phyloP scores from a whole-genome alignment of 345 rosid species.

The Populus davidiana region DNA sequence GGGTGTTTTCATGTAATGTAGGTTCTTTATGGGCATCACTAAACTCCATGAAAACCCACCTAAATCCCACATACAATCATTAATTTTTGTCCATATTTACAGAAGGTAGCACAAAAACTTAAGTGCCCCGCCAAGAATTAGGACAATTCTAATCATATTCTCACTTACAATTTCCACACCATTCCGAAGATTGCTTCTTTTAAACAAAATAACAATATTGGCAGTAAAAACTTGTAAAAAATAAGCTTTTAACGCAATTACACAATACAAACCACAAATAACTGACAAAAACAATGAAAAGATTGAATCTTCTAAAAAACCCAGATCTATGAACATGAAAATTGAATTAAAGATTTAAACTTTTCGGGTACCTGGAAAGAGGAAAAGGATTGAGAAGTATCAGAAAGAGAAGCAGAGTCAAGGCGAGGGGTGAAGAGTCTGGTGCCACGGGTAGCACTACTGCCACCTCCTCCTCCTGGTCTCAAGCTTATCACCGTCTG shows the following conservation, averaged over 20 bases:
- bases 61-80: constrained; percentile 18
- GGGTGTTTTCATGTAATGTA: not conserved
- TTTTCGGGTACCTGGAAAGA: not conserved
- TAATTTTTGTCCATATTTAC: constrained; percentile 39
- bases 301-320: not conserved
- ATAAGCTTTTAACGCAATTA: not conserved
- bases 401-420: constrained; percentile 7
- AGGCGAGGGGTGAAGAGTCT: constrained; percentile 25
- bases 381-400: constrained; percentile 2
- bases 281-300: not conserved
- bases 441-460: constrained; percentile 19
- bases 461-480: constrained; percentile 22
- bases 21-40: constrained; percentile 31
- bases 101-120: constrained; percentile 23
- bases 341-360: not conserved
- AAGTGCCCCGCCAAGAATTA: constrained; percentile 36
- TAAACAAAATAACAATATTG: not conserved
- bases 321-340: not conserved
- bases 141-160: constrained; percentile 14
- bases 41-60: constrained; percentile 25
- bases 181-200: not conserved
- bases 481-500: constrained; percentile 37
- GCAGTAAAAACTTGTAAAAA: not conserved
- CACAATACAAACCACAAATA: not conserved
- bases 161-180: not conserved